phyloP scores from a whole-genome alignment of 495 filamentous ascomycete species.

The Pyrenula massariospora region DNA sequence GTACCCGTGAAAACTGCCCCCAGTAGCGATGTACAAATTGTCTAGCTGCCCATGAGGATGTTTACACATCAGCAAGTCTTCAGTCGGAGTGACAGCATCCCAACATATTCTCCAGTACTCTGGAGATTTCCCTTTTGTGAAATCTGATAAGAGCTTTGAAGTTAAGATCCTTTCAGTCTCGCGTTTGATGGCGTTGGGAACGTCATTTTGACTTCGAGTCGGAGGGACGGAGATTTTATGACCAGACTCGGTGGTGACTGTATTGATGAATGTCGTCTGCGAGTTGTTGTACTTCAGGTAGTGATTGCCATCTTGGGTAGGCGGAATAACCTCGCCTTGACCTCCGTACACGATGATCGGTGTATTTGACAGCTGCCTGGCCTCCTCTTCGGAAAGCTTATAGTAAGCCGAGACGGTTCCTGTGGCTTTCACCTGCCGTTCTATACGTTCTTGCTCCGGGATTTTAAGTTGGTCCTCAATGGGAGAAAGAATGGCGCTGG shows the following conservation, averaged over 20 bases:
- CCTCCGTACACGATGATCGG: slow-evolving; percentile 26
- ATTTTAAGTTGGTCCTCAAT: slow-evolving; percentile 21
- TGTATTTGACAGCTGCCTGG: slow-evolving; percentile 8
- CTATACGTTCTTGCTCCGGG: slow-evolving; percentile 13
- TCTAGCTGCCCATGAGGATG: slow-evolving; percentile 18
- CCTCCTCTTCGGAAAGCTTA: slow-evolving; percentile 18
- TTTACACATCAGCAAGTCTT: slow-evolving; percentile 12
- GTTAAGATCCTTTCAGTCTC: slow-evolving; percentile 5
- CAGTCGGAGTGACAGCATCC: slow-evolving; percentile 8
- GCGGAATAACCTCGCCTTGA: slow-evolving; percentile 21
- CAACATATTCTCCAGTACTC: not conserved
- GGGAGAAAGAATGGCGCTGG: slow-evolving; percentile 17
- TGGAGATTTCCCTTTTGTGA: not conserved
- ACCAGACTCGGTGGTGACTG: slow-evolving; percentile 14
- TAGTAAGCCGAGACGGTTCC: slow-evolving; percentile 26
- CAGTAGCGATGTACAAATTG: slow-evolving; percentile 16
- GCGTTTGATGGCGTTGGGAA: slow-evolving; percentile 7
- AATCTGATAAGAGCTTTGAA: slow-evolving; percentile 12
- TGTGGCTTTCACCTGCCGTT: slow-evolving; percentile 25
- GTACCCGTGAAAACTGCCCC: slow-evolving; percentile 13
- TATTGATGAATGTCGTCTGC: slow-evolving; percentile 17
- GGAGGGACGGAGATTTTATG: slow-evolving; percentile 21
- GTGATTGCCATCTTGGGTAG: slow-evolving; percentile 7
- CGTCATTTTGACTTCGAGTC: slow-evolving; percentile 6
- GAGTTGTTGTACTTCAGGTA: slow-evolving; percentile 26